Conservation (phyloP, 495 filamentous ascomycete species). For the Tuber borchii region DNA sequence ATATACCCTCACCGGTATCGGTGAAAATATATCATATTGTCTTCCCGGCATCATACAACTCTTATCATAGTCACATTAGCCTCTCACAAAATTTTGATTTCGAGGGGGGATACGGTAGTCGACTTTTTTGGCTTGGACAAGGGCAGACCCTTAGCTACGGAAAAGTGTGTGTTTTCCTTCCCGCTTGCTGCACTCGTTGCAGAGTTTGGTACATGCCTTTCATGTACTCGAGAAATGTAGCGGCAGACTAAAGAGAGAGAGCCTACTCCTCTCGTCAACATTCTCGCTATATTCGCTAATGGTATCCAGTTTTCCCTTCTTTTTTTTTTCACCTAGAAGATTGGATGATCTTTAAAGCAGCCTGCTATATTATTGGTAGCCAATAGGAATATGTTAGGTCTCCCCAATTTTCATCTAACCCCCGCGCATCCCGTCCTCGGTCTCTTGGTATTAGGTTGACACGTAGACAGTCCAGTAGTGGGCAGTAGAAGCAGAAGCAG, state of each 20-base stretch:
- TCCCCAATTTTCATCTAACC: background rate
- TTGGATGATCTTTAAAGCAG: background rate
- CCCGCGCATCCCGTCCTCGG: background rate
- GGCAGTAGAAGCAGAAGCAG: background rate
- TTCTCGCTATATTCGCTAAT: background rate
- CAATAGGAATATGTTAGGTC: constrained; percentile 1
- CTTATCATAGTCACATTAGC: background rate
- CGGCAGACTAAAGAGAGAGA: background rate
- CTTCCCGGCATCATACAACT: background rate
- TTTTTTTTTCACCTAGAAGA: background rate
- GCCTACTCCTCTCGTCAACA: background rate
- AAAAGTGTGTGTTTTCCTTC: constrained; percentile 36
- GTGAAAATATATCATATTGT: background rate
- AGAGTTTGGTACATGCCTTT: background rate
- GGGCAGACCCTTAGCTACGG: constrained; percentile 13
- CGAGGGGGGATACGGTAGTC: background rate
- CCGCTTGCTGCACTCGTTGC: constrained; percentile 6
- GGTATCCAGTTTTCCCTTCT: background rate
- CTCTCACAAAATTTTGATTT: background rate
- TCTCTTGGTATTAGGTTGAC: constrained; percentile 19
- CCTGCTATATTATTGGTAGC: background rate
- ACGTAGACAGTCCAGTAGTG: constrained; percentile 28
- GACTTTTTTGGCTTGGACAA: background rate
- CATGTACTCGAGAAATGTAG: background rate
- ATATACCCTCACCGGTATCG: background rate